A percentile compares a stretch with the other conserved stretches of the same genome.
Conservation (phyloP, 306 rosid species). For the Rosa chinensis region DNA sequence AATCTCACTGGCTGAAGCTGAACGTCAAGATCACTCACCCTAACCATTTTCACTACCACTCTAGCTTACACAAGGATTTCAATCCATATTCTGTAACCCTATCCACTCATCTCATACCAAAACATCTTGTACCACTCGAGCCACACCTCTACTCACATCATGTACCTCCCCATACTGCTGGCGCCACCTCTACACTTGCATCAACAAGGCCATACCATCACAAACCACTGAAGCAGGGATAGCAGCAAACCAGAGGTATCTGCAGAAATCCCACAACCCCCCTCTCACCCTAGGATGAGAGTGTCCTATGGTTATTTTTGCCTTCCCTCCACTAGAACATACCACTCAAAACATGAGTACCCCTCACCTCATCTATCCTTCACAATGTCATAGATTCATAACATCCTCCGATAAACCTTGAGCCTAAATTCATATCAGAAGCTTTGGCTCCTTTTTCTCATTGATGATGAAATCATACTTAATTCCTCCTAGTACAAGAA, state of each 20-base stretch:
- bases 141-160: background rate
- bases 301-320: no score
- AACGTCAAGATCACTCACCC: background rate
- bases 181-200: background rate
- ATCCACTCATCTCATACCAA: background rate
- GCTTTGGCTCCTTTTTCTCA: no score
- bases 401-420: no score
- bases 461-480: no score
- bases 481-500: no score
- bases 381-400: no score
- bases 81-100: background rate
- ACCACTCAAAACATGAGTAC: no score
- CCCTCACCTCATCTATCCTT: background rate
- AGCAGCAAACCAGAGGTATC: no score
- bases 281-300: no score
- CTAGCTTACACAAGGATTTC: background rate
- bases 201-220: background rate
- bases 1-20: background rate
- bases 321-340: background rate
- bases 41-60: background rate
- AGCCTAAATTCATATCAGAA: no score
- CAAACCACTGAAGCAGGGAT: no score
- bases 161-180: background rate
- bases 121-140: background rate
- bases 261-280: no score